Evolutionary conservation across 1,284 basidiomycete genomes (phyloP), one percentile per base, ranked within the genome.

Genomic region (Heliocybe sulcata): DNA sequence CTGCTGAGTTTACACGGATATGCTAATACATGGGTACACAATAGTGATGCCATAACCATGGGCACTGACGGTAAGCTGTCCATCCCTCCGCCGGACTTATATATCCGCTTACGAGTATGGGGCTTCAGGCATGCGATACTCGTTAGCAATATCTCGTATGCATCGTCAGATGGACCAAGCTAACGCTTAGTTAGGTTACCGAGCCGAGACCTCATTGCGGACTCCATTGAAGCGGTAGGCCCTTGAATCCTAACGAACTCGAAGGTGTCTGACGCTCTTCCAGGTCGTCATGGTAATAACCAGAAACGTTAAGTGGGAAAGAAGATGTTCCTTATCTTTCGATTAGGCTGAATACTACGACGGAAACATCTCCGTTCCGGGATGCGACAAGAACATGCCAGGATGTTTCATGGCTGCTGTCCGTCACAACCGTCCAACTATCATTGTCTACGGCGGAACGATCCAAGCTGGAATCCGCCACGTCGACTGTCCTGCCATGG

Each of bases 301-400:
- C 14, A 22, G 10, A 27, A 14, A 25, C 35, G 4, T 12, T 31
- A 12, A 4, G 6, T 12, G 12, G 6, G 6, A 31, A 4, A 31
- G 12, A 12, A 6, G 6, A 22, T 11, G 22, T 58, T 29, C 48
- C 33, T 27, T 55, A 52, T 20, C 45, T 29, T n/a, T 22, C 6
- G 23, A 20, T 4, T 56, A 88, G 86, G 89, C 87, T 14, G 89
- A 92, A 77, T 83, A 91, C 67, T 90, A 94, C 63, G 91, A 94
- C 59, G 91, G 80, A n/a, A 91, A 91, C 63, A 90, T 94, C 57
- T 81, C 87, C 2, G 77, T 90, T 57, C 90, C 86, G 26, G 88
- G 87, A 59, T 94, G 92, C 62, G 92, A 96, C 73, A 96, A 95
- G 74, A 94, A 94, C 67, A 94, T 94, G 91, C 93, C 93, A 14